Evolutionary conservation across 2,329 filamentous ascomycete genomes (phyloP).

Genomic region (Biscogniauxia sp.): DNA sequence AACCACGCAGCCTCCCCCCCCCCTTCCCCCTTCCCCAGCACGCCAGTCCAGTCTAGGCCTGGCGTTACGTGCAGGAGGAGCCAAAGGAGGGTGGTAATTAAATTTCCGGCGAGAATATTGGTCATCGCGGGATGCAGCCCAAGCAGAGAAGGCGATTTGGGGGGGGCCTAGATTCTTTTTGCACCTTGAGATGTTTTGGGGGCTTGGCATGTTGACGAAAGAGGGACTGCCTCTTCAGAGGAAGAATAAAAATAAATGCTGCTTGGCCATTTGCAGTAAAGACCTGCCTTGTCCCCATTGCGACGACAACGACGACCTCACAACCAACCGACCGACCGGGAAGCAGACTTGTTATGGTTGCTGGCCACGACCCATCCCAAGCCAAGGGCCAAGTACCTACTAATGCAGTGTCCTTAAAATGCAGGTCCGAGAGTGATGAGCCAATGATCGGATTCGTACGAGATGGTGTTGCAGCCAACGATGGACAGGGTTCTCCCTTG

Average conservation of each 20-base stretch:
- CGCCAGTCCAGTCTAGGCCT: not conserved
- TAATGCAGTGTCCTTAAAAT: not conserved
- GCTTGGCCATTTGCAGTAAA: no score
- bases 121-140: not conserved
- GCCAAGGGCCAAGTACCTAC: no score
- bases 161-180: no score
- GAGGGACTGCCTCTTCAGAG: no score
- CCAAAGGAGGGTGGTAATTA: not conserved
- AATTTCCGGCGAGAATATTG: not conserved
- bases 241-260: no score
- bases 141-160: not conserved
- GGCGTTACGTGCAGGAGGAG: not conserved
- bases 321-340: no score
- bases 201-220: not conserved
- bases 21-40: not conserved
- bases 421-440: not conserved
- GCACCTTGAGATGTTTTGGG: not conserved
- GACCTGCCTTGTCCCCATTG: not conserved
- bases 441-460: not conserved
- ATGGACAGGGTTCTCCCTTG: not conserved
- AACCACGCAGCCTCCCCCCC: not conserved
- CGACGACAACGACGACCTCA: not conserved
- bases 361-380: no score
- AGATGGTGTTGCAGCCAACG: not conserved
- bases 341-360: no score